phyloP scores from a whole-genome alignment of 2,329 filamentous ascomycete species.

The Claviceps sorghi region DNA sequence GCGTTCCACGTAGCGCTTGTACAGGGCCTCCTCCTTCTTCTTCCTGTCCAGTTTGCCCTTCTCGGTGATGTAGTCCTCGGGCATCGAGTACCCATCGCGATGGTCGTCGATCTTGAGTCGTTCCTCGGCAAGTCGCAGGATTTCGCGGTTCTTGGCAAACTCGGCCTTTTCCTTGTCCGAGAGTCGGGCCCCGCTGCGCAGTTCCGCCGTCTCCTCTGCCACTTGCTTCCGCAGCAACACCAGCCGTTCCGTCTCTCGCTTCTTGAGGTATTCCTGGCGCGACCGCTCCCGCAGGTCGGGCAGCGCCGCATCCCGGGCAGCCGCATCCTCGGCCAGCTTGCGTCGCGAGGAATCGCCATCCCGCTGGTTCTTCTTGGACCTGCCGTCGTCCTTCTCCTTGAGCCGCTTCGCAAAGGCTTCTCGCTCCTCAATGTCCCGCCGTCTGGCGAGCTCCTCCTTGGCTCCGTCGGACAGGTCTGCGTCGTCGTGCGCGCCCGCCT shows the following conservation, averaged over 20 bases:
- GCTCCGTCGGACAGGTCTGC: constrained; percentile 40
- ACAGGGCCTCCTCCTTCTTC: constrained; percentile 78
- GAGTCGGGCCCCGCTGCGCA: constrained; percentile 59
- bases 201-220: constrained; percentile 69
- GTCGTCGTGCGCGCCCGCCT: constrained; percentile 10
- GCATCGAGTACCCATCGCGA: constrained; percentile 80
- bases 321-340: constrained; percentile 36
- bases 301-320: constrained; percentile 55
- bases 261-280: constrained; percentile 84
- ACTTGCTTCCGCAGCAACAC: constrained; percentile 83
- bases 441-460: constrained; percentile 40
- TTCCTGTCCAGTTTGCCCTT: constrained; percentile 78
- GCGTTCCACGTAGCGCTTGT: constrained; percentile 76
- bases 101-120: constrained; percentile 80
- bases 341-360: constrained; percentile 43
- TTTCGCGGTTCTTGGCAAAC: constrained; percentile 76
- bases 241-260: constrained; percentile 74
- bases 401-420: constrained; percentile 69
- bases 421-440: constrained; percentile 57
- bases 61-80: constrained; percentile 89
- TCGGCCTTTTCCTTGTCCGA: constrained; percentile 71
- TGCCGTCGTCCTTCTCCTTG: constrained; percentile 54
- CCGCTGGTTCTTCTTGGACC: constrained; percentile 52
- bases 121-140: constrained; percentile 69
- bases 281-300: constrained; percentile 70